Conservation (phyloP, 371 early-diverging fungal species). For the Apophysomyces elegans region DNA sequence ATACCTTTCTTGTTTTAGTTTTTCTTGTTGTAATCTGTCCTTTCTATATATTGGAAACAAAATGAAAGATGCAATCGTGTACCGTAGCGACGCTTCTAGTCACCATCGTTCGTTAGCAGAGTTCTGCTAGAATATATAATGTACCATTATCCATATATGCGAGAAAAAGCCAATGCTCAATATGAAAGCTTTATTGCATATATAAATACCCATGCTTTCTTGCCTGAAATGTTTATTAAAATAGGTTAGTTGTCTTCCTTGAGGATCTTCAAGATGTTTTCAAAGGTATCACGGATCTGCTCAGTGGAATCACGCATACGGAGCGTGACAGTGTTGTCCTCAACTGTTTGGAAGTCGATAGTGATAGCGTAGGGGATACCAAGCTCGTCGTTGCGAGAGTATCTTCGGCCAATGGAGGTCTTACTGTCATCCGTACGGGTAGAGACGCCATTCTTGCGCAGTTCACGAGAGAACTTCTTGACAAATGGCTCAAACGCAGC, state of each 20-base stretch:
- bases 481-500: constrained; percentile 78
- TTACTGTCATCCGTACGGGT: constrained; percentile 90
- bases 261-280: constrained; percentile 74
- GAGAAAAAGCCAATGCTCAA: too few species aligned
- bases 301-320: constrained; percentile 97
- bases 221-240: too few species aligned
- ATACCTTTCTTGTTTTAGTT: constrained; percentile 8
- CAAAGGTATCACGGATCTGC: constrained; percentile 90
- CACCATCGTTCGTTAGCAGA: too few species aligned
- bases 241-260: constrained; percentile 27
- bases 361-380: constrained; percentile 99
- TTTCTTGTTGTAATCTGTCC: not conserved
- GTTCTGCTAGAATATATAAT: too few species aligned
- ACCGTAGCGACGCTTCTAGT: not conserved
- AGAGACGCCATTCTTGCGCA: constrained; percentile 56
- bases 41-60: not conserved
- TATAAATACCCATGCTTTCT: too few species aligned
- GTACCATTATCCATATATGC: too few species aligned
- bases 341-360: constrained; percentile 97
- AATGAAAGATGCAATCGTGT: constrained; percentile 1
- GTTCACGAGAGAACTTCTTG: constrained; percentile 54
- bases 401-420: constrained; percentile 96
- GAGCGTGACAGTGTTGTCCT: constrained; percentile 95
- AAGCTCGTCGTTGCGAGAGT: constrained; percentile 98
- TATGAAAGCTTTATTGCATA: too few species aligned